Conservation (phyloP, 805 yeast species). For the Vanderwaltozyma yarrowii region DNA sequence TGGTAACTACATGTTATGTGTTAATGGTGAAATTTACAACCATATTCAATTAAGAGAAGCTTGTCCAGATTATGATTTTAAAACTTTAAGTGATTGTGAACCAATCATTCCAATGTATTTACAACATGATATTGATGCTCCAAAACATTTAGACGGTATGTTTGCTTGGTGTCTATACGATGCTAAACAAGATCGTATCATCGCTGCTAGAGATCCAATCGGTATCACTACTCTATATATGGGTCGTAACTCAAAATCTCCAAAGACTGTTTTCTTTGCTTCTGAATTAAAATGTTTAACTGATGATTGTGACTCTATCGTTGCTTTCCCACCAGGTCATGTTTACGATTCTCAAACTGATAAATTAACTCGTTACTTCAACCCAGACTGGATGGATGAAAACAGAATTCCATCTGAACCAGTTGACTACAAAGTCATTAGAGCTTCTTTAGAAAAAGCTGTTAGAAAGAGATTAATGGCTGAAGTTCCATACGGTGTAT, state of each 20-base stretch:
- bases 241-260: conserved; percentile 65
- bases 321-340: conserved; percentile 98
- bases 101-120: conserved; percentile 88
- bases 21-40: conserved; percentile 98
- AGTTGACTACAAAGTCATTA: conserved; percentile 60
- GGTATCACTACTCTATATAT: conserved; percentile 94
- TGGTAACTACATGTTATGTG: conserved; percentile 64
- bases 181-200: conserved; percentile 68
- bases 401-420: conserved; percentile 61
- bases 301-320: conserved; percentile 88
- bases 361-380: conserved; percentile 75
- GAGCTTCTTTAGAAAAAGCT: conserved; percentile 81
- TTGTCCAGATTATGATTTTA: conserved; percentile 61
- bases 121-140: conserved; percentile 83
- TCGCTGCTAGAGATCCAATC: conserved; percentile 98
- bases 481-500: conserved; percentile 98
- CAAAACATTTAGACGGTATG: conserved; percentile 94
- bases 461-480: conserved; percentile 99
- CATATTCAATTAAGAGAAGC: conserved; percentile 81
- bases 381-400: conserved; percentile 93
- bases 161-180: conserved; percentile 92
- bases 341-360: conserved; percentile 88
- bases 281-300: conserved; percentile 89
- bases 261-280: conserved; percentile 79
- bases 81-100: conserved; percentile 92